Percentiles rank a stretch among this genome's conserved stretches.
phyloP scores from a whole-genome alignment of 495 filamentous ascomycete genomes.

The Trypethelium eluteriae region DNA sequence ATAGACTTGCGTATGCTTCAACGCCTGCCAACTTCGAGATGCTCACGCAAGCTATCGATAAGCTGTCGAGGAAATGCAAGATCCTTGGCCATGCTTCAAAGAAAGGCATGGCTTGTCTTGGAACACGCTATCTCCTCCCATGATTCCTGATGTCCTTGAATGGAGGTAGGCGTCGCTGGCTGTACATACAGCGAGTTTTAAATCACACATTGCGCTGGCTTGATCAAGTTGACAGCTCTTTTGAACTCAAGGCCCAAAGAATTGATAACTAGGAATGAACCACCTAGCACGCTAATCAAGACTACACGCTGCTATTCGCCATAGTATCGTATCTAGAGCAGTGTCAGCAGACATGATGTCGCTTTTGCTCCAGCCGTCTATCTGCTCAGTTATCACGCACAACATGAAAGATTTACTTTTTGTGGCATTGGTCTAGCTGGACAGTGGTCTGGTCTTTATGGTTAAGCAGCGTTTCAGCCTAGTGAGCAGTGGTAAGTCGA shows the following conservation, averaged over 20 bases:
- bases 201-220: no score
- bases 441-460: background rate
- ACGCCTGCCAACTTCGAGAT: background rate
- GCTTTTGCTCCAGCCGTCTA: background rate
- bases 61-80: background rate
- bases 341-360: background rate
- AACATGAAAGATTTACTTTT: background rate
- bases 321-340: background rate
- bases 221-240: no score
- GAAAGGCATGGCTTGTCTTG: no score
- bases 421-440: background rate
- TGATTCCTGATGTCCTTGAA: background rate
- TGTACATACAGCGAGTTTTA: background rate
- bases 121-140: background rate
- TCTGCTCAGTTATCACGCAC: background rate
- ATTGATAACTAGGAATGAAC: no score
- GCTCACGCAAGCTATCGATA: background rate
- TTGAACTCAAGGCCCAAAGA: no score
- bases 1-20: background rate
- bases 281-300: no score
- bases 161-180: background rate
- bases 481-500: background rate
- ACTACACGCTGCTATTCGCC: background rate
- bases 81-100: background rate
- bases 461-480: slow-evolving; percentile 1